A percentile compares a stretch with the other conserved stretches of the same genome.
Conservation (phyloP, 1,284 basidiomycete species). For the Sanguinoderma infundibulare region DNA sequence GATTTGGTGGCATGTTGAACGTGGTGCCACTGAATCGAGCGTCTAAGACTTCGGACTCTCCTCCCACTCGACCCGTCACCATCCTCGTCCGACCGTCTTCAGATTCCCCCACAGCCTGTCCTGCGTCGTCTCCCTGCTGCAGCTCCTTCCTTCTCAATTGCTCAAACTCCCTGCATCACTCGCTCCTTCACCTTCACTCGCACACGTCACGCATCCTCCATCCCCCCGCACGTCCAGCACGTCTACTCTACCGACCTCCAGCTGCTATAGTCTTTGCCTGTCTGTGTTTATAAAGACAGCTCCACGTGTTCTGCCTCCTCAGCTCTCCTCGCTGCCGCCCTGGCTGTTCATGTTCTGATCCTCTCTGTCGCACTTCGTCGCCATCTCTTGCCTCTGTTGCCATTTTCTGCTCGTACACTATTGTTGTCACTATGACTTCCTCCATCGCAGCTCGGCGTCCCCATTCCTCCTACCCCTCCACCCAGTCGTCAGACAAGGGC, state of each 20-base stretch:
- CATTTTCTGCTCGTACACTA: constrained; percentile 26
- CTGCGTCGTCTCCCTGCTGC: too few species aligned
- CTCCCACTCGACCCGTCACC: too few species aligned
- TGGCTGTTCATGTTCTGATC: constrained; percentile 42
- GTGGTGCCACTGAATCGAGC: too few species aligned
- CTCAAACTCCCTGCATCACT: constrained; percentile 25
- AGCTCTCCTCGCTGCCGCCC: constrained; percentile 33
- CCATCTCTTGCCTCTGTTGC: constrained; percentile 22
- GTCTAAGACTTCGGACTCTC: too few species aligned
- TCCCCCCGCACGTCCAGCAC: constrained; percentile 29
- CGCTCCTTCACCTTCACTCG: constrained; percentile 28
- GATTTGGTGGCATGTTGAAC: too few species aligned
- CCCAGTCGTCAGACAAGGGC: too few species aligned
- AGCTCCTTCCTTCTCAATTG: too few species aligned
- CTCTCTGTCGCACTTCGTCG: too few species aligned
- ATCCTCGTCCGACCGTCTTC: too few species aligned
- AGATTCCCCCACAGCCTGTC: too few species aligned
- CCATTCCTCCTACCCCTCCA: constrained; percentile 34
- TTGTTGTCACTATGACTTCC: constrained; percentile 57
- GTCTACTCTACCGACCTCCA: too few species aligned
- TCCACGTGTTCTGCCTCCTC: constrained; percentile 31
- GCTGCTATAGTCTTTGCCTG: too few species aligned
- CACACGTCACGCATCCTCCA: constrained; percentile 38
- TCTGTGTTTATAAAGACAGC: constrained; percentile 38
- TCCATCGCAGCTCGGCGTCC: constrained; percentile 45